Evolutionary conservation across 2,329 filamentous ascomycete species (phyloP).

Genomic region (Endoconidiophora polonica): DNA sequence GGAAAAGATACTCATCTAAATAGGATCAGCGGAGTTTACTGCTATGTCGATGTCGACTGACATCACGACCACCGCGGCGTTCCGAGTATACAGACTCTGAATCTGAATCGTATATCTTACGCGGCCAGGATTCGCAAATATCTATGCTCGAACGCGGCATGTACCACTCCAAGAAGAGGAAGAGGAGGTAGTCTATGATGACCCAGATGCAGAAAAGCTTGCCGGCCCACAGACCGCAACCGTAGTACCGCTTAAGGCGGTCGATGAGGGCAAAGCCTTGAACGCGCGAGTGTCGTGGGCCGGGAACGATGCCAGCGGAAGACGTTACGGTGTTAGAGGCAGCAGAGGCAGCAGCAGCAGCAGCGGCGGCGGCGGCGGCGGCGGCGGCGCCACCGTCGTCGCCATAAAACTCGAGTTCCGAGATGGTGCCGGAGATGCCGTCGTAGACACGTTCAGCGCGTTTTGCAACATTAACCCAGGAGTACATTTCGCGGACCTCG

Average conservation of each 20-base stretch:
- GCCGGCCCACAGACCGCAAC: constrained; percentile 94
- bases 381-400: constrained; percentile 5
- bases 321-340: constrained; percentile 37
- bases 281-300: constrained; percentile 48
- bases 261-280: constrained; percentile 89
- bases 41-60: not conserved
- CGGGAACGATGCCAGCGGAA: constrained; percentile 19
- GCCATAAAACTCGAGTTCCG: constrained; percentile 67
- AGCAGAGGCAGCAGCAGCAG: constrained; percentile 18
- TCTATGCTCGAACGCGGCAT: constrained; percentile 78
- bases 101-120: constrained; percentile 33
- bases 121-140: constrained; percentile 79
- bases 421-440: constrained; percentile 73
- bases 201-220: constrained; percentile 94
- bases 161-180: constrained; percentile 72
- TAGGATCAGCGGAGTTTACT: not conserved
- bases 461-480: constrained; percentile 87
- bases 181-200: constrained; percentile 84
- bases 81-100: constrained; percentile 8
- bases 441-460: constrained; percentile 92
- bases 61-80: constrained; percentile 2
- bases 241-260: constrained; percentile 87
- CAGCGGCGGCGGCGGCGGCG: constrained; percentile 23
- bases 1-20: not conserved
- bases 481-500: constrained; percentile 96